phyloP scores from a whole-genome alignment of 23 red algal genomes.

The Chondrus crispus region DNA sequence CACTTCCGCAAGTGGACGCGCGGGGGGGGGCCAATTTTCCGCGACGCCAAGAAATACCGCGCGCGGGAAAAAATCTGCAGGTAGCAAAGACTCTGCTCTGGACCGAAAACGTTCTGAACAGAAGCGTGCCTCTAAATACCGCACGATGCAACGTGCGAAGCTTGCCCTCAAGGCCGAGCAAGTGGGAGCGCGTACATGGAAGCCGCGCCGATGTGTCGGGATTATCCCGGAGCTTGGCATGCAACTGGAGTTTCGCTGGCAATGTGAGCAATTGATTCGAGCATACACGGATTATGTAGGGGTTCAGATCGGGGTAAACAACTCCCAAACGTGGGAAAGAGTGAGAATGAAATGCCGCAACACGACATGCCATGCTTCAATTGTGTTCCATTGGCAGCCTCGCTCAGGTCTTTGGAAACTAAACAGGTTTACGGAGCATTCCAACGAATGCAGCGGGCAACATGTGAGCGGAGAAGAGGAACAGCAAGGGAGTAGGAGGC shows the following conservation, averaged over 20 bases:
- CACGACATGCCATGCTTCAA: not conserved
- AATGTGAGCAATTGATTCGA: constrained; percentile 5
- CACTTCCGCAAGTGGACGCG: too few relatives aligned
- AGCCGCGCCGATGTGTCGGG: not conserved
- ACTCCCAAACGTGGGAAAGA: not conserved
- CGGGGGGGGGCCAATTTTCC: too few relatives aligned
- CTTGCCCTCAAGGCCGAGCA: not conserved
- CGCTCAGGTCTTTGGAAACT: constrained; percentile 8
- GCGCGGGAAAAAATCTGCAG: too few relatives aligned
- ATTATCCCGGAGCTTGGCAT: not conserved
- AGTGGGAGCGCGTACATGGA: not conserved
- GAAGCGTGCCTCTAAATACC: constrained; percentile 11
- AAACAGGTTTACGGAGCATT: constrained; percentile 3
- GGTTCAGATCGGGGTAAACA: not conserved
- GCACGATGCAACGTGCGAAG: constrained; percentile 15
- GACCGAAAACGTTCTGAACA: too few relatives aligned
- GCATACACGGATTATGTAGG: not conserved
- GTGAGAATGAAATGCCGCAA: constrained; percentile 8
- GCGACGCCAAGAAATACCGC: too few relatives aligned
- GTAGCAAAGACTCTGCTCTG: too few relatives aligned
- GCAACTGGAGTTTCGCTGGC: not conserved
- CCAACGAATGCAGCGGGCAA: not conserved
- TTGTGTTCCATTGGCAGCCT: constrained; percentile 16
- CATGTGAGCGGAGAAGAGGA: too few relatives aligned
- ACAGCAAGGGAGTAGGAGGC: too few relatives aligned